A percentile compares a stretch with the other conserved stretches of the same genome.
Evolutionary conservation across 345 rosid species (phyloP).

Genomic region (Angophora floribunda): DNA sequence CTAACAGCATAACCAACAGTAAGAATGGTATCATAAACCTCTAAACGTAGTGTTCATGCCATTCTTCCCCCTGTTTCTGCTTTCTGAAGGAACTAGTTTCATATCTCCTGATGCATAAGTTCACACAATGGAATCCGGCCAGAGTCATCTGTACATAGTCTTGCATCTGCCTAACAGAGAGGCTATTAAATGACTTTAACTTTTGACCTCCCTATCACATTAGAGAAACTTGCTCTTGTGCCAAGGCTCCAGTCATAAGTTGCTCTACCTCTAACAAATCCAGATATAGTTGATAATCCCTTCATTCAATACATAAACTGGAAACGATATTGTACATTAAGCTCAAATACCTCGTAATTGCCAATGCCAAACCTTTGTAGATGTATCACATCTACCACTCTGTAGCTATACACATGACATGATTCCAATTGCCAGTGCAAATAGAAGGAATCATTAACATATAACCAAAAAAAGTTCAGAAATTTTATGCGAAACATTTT

Average conservation of each 20-base stretch:
- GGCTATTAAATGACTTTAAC: not conserved
- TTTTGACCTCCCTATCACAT: not conserved
- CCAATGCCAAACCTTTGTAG: not conserved
- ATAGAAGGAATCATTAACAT: not conserved
- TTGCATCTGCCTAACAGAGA: not conserved
- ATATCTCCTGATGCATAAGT: not conserved
- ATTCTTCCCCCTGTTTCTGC: not conserved
- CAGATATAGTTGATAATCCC: not conserved
- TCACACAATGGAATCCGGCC: not conserved
- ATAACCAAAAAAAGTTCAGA: not conserved
- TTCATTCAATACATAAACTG: not conserved
- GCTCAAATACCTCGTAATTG: not conserved
- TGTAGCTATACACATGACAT: not conserved
- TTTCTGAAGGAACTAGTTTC: not conserved
- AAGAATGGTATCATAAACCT: not conserved
- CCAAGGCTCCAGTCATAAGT: not conserved
- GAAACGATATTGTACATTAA: not conserved
- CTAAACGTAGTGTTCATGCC: not conserved
- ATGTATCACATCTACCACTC: not conserved
- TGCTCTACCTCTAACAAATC: not conserved
- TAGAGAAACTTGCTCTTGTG: not conserved
- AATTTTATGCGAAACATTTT: not conserved
- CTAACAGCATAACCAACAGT: not conserved
- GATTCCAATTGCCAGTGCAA: not conserved
- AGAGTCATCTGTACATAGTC: not conserved